A percentile compares a stretch with the other conserved stretches of the same genome.
These are phyloP conservation scores for Blumeriella jaapii DNA, from an alignment of 2,329 filamentous ascomycete genomes.

Conservation along the genomic window DNA sequence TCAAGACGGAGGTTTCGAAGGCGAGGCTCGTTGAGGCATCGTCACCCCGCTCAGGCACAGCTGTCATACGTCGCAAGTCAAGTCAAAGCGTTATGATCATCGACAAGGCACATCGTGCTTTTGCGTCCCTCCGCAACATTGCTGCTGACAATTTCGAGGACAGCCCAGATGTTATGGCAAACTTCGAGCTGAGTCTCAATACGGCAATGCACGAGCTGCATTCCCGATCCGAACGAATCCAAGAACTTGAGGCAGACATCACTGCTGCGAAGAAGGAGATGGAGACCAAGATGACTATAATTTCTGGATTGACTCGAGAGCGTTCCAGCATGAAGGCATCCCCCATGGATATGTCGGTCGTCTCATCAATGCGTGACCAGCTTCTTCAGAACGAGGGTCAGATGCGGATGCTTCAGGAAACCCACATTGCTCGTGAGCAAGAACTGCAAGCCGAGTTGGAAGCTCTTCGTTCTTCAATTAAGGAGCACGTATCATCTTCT, in stretches of 20 bases:
- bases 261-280: slow-evolving; percentile 83
- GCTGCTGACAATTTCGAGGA: slow-evolving; percentile 75
- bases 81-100: slow-evolving; percentile 80
- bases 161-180: slow-evolving; percentile 76
- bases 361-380: slow-evolving; percentile 78
- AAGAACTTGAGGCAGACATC: slow-evolving; percentile 79
- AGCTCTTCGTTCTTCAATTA: slow-evolving; percentile 38
- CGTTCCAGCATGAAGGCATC: slow-evolving; percentile 76
- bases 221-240: slow-evolving; percentile 74
- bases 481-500: slow-evolving; percentile 12
- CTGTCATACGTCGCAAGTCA: slow-evolving; percentile 86
- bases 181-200: slow-evolving; percentile 85
- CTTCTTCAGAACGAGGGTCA: slow-evolving; percentile 77
- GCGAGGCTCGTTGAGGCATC: slow-evolving; percentile 46
- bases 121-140: slow-evolving; percentile 80
- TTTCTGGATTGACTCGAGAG: slow-evolving; percentile 86
- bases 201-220: slow-evolving; percentile 89
- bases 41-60: slow-evolving; percentile 51
- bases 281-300: slow-evolving; percentile 93
- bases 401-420: slow-evolving; percentile 60
- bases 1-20: slow-evolving; percentile 77
- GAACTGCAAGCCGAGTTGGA: slow-evolving; percentile 64
- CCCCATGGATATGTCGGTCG: slow-evolving; percentile 82
- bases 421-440: slow-evolving; percentile 62
- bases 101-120: slow-evolving; percentile 84